Conservation (phyloP, 1,284 basidiomycete species). For the Irpex sp. region DNA sequence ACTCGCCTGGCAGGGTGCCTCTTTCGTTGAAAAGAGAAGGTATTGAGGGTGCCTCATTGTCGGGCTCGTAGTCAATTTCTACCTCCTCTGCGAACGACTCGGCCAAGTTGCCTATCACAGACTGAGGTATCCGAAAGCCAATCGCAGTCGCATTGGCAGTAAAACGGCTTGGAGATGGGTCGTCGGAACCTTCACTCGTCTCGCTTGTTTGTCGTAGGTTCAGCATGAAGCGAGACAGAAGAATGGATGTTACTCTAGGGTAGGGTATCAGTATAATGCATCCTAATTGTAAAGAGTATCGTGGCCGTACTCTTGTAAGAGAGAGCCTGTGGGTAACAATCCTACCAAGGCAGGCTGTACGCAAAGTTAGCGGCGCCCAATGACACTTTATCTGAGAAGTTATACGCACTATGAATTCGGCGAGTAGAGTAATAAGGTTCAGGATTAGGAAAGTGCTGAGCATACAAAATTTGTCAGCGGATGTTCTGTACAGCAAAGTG, state of each 20-base stretch:
- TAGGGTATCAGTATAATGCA: background rate
- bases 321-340: background rate
- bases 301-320: background rate
- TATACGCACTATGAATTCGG: background rate
- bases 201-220: conserved; percentile 16
- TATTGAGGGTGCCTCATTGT: background rate
- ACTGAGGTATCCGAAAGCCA: background rate
- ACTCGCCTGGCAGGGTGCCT: too few relatives aligned
- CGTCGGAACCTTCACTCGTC: background rate
- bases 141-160: background rate
- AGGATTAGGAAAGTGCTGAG: background rate
- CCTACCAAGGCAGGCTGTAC: background rate
- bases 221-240: conserved; percentile 15
- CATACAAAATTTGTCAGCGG: background rate
- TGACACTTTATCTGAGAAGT: background rate
- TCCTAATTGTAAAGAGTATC: background rate
- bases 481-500: background rate
- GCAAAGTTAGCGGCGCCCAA: background rate
- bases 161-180: background rate
- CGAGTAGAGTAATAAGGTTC: background rate
- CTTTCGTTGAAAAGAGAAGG: too few relatives aligned
- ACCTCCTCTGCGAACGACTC: background rate
- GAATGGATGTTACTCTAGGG: conserved; percentile 3
- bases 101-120: background rate
- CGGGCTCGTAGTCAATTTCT: background rate